A percentile compares a stretch with the other conserved stretches of the same genome.
Conservation (phyloP, 1,284 basidiomycete genomes). For the Termitomyces sp. region DNA sequence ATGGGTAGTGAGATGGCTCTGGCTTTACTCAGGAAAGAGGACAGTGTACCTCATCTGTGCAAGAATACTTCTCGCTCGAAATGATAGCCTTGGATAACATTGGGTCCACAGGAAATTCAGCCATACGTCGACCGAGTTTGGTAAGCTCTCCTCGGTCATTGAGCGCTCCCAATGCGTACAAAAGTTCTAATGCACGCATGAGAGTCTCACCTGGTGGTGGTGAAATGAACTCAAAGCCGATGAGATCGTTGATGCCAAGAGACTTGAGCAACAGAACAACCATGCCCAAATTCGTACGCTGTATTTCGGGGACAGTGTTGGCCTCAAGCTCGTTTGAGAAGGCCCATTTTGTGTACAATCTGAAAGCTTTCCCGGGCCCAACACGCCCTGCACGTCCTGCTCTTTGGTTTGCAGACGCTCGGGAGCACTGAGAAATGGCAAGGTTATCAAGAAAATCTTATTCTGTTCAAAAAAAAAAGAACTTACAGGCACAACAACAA, state of each 20-base stretch:
- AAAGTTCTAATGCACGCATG: conserved; percentile 87
- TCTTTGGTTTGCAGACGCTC: conserved; percentile 95
- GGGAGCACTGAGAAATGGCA: conserved; percentile 67
- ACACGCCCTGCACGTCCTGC: conserved; percentile 97
- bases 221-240: conserved; percentile 99
- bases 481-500: conserved; percentile 87
- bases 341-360: conserved; percentile 95
- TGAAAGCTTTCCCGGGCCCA: conserved; percentile 97
- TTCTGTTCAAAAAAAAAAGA: neutral
- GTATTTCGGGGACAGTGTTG: conserved; percentile 97
- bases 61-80: conserved; percentile 89
- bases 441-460: conserved; percentile 3
- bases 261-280: conserved; percentile 95
- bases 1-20: neutral
- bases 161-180: conserved; percentile 94
- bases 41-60: conserved; percentile 84
- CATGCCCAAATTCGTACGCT: conserved; percentile 95
- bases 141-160: conserved; percentile 97
- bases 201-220: conserved; percentile 98
- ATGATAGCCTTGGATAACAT: conserved; percentile 97
- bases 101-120: conserved; percentile 98
- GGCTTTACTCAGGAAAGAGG: neutral
- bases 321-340: conserved; percentile 94
- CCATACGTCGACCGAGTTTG: conserved; percentile 94
- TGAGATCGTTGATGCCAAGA: conserved; percentile 93